Evolutionary conservation across 2,329 filamentous ascomycete genomes (phyloP), one percentile per base, ranked within the genome.

Genomic region (Exutisphaerella laricina): DNA sequence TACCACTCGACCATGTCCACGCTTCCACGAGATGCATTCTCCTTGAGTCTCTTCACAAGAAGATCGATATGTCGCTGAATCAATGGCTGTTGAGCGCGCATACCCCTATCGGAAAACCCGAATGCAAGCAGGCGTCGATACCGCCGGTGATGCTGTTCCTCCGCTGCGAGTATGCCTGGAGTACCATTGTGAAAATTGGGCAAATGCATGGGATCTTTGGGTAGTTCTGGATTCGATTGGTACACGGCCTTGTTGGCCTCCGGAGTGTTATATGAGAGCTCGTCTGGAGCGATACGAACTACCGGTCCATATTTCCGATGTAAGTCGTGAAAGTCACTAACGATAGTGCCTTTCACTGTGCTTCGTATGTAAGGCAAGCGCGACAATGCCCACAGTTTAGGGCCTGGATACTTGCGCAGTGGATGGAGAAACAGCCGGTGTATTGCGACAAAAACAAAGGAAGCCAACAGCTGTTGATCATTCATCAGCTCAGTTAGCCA

Each of bases 391-490:
- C 55, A 57, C 26, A 59, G 35, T 35, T 62, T 60, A 1, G 70
- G 69, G 0, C 71, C 71, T 2, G 70, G 70, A 12, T 69, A 66
- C 25, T 68, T 62, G 14, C 56, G 54, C 0, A 73, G 58, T 5
- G 69, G 69, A 31, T 68, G 64, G 46, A 72, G 66, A 47, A 62
- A 70, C 14, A 68, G 38, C 37, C 64, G 65, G 52, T 70, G 67
- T 13, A 69, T 46, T 12, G 47, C n/a, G n/a, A n/a, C n/a, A n/a
- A n/a, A n/a, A n/a, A n/a, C n/a, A n/a, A n/a, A n/a, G n/a, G n/a
- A n/a, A n/a, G n/a, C n/a, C n/a, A n/a, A n/a, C n/a, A n/a, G n/a
- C n/a, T n/a, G n/a, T n/a, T n/a, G n/a, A n/a, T n/a, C n/a, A n/a
- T n/a, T n/a, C n/a, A n/a, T n/a, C n/a, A n/a, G n/a, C n/a, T n/a